A percentile compares a stretch with the other conserved stretches of the same genome.
phyloP scores from a whole-genome alignment of 78 protist species.

The Isochrysis galbana region DNA sequence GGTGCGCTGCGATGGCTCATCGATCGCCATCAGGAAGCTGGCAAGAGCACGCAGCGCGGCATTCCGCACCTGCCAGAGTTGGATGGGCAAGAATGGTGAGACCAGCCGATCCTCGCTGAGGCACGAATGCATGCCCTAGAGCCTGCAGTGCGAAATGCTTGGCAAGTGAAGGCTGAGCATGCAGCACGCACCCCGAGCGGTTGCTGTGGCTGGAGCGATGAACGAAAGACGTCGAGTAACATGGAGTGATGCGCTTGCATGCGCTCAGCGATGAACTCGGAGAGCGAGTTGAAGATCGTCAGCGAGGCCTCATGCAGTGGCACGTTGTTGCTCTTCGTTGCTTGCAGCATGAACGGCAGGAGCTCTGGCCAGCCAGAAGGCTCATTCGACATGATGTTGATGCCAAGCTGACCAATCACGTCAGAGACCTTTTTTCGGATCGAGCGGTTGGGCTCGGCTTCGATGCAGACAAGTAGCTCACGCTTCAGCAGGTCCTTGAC shows the following conservation, averaged over 20 bases:
- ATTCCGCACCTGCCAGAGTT: not conserved
- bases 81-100: no score
- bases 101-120: no score
- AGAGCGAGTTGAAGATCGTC: not conserved
- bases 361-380: not conserved
- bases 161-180: no score
- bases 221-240: not conserved
- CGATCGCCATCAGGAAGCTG: not conserved
- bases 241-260: not conserved
- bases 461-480: not conserved
- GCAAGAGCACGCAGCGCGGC: not conserved
- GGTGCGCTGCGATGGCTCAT: not conserved
- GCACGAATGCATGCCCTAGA: no score
- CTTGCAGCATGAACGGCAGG: not conserved
- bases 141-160: no score
- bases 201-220: not conserved
- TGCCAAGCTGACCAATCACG: conserved; percentile 2
- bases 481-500: not conserved
- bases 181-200: not conserved
- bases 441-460: not conserved
- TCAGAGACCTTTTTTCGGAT: not conserved
- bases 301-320: not conserved
- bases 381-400: no score
- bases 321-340: not conserved
- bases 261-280: not conserved